A percentile compares a stretch with the other conserved stretches of the same genome.
These are phyloP conservation scores for Acacia melanoxylon DNA, from an alignment of 306 rosid genomes.

Conservation along the genomic window DNA sequence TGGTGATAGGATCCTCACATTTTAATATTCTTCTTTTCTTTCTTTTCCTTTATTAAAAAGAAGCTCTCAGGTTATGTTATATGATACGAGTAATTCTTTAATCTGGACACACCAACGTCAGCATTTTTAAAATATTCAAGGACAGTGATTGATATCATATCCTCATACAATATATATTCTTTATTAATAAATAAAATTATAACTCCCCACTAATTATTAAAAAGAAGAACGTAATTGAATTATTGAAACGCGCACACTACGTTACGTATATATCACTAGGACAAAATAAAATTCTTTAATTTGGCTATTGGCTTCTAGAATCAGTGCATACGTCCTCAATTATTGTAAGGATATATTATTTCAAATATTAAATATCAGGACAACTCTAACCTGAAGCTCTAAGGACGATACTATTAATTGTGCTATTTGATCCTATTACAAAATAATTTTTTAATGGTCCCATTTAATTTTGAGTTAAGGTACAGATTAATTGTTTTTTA, in stretches of 20 bases:
- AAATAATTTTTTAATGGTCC: neutral
- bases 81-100: neutral
- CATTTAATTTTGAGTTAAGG: neutral
- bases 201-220: neutral
- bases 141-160: neutral
- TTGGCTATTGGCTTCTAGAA: slow-evolving; percentile 11
- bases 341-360: neutral
- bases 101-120: neutral
- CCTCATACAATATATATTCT: neutral
- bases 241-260: neutral
- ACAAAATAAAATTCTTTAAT: slow-evolving; percentile 13
- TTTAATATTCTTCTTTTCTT: neutral
- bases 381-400: too few relatives aligned
- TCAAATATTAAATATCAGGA: too few relatives aligned
- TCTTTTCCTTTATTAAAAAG: neutral
- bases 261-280: neutral
- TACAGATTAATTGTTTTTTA: too few relatives aligned
- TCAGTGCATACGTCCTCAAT: slow-evolving; percentile 21
- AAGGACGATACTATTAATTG: neutral
- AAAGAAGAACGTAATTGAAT: neutral
- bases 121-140: neutral
- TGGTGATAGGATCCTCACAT: neutral
- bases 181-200: neutral
- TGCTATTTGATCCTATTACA: neutral
- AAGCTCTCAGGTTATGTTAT: neutral